Conservation (phyloP, 139 green algal genomes). For the Desmodesmus armatus region DNA sequence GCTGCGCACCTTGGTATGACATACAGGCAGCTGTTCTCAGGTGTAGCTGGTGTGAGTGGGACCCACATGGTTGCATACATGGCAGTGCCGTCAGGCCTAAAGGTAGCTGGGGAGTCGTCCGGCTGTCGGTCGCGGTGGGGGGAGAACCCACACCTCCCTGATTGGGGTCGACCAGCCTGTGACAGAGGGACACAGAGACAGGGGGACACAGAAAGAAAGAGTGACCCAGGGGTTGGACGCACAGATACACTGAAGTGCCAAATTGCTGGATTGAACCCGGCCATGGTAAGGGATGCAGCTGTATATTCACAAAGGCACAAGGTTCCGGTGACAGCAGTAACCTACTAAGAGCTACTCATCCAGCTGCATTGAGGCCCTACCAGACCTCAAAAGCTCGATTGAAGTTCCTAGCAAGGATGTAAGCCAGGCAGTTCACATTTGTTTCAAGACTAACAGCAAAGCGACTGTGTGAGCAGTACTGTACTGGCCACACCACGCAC, state of each 20-base stretch:
- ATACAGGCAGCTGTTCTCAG: conserved; percentile 77
- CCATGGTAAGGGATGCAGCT: too few species aligned
- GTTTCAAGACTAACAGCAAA: not conserved
- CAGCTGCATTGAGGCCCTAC: not conserved
- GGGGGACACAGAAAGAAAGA: too few species aligned
- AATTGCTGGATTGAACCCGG: too few species aligned
- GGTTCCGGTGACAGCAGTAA: not conserved
- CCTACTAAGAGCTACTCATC: not conserved
- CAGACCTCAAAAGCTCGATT: too few species aligned
- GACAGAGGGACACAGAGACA: too few species aligned
- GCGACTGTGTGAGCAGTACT: not conserved
- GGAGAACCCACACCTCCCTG: conserved; percentile 62
- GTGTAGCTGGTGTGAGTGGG: conserved; percentile 63
- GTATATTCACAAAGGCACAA: too few species aligned
- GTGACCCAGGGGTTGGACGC: too few species aligned
- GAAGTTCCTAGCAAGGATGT: too few species aligned
- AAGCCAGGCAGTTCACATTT: not conserved
- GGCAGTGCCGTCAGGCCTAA: conserved; percentile 60
- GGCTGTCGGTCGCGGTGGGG: conserved; percentile 77
- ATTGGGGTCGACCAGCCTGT: conserved; percentile 62
- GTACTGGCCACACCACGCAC: not conserved
- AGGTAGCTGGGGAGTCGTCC: conserved; percentile 62
- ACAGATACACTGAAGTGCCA: too few species aligned
- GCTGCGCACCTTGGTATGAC: conserved; percentile 58
- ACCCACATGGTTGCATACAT: conserved; percentile 72